These are phyloP conservation scores for Malania oleifera DNA, from an alignment of 164 flowering plant genomes.

Conservation along the genomic window DNA sequence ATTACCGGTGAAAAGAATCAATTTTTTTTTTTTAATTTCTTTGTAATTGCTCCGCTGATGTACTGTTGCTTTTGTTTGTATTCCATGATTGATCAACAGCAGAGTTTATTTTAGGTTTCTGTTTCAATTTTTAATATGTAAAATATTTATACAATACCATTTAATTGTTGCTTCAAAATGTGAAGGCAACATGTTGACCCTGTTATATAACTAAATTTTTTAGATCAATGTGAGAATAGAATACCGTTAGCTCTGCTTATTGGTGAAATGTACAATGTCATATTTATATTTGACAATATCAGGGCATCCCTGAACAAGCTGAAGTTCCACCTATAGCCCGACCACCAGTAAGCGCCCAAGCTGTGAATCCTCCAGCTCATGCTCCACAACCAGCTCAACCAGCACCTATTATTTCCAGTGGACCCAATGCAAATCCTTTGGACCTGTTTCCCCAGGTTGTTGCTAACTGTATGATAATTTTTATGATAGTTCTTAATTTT, in stretches of 20 bases:
- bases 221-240: no score
- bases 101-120: no score
- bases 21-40: no score
- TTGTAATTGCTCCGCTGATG: no score
- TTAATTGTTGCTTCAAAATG: no score
- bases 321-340: conserved; percentile 62
- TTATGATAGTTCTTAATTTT: not conserved
- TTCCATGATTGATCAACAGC: no score
- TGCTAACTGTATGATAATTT: not conserved
- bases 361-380: conserved; percentile 39
- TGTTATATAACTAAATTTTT: no score
- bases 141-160: no score
- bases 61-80: no score
- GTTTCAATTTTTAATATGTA: no score
- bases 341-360: conserved; percentile 39
- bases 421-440: conserved; percentile 93
- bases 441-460: conserved; percentile 92
- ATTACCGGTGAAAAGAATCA: no score
- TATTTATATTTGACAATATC: not conserved
- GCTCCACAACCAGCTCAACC: conserved; percentile 60
- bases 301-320: conserved; percentile 94
- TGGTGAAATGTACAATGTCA: not conserved
- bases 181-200: no score
- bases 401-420: conserved; percentile 50
- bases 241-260: not conserved